A percentile compares a stretch with the other conserved stretches of the same genome.
Evolutionary conservation across 495 filamentous ascomycete genomes (phyloP).

Genomic region (Penicillium argentinense): DNA sequence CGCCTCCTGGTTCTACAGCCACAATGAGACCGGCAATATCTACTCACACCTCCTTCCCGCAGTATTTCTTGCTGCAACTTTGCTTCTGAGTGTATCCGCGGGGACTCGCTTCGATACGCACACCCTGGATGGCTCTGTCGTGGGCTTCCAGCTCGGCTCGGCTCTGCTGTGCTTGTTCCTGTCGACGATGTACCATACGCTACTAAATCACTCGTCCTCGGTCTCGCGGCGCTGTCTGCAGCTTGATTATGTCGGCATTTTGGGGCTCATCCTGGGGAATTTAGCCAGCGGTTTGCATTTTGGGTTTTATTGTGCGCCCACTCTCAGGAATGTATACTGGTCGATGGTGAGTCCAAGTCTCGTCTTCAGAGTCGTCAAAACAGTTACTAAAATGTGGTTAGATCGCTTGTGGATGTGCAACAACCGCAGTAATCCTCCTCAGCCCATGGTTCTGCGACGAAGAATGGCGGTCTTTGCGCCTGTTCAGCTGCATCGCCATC

Average conservation of each 20-base stretch:
- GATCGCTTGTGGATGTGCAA: constrained; percentile 8
- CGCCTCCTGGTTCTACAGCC: constrained; percentile 26
- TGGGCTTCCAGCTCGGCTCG: constrained; percentile 14
- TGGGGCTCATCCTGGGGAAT: constrained; percentile 21
- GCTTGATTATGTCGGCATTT: constrained; percentile 22
- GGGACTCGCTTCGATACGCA: constrained; percentile 1
- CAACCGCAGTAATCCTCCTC: constrained; percentile 26
- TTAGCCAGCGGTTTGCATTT: constrained; percentile 23
- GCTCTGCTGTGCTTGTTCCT: constrained; percentile 10
- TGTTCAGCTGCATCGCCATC: constrained; percentile 46
- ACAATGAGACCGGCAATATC: constrained; percentile 34
- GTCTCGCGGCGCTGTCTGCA: constrained; percentile 11
- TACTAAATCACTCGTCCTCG: constrained; percentile 13
- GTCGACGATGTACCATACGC: constrained; percentile 23
- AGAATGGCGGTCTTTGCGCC: constrained; percentile 25
- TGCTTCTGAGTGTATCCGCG: neutral
- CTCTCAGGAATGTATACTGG: constrained; percentile 17
- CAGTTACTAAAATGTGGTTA: too few relatives aligned
- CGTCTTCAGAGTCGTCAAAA: too few relatives aligned
- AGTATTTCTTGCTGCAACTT: constrained; percentile 11
- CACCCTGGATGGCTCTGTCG: constrained; percentile 7
- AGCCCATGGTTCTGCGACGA: constrained; percentile 14
- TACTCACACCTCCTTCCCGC: constrained; percentile 31
- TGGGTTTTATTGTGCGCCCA: constrained; percentile 22
- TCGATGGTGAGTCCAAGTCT: constrained; percentile 15